These are phyloP conservation scores for Curvularia sp. DNA, from an alignment of 2,329 filamentous ascomycete species.

Conservation along the genomic window DNA sequence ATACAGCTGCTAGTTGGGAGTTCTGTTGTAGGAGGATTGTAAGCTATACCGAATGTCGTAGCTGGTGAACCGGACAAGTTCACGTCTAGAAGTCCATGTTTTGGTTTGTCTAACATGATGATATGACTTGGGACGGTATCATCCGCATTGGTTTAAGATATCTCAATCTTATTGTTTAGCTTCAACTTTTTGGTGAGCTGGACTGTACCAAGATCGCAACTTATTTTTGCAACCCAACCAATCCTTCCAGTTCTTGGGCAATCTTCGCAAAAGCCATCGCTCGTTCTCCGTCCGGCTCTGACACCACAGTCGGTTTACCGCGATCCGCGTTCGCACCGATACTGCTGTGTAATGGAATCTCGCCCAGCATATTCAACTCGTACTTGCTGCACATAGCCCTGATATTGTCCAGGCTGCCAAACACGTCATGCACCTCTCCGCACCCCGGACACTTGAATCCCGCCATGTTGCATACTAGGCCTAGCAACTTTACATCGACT, in stretches of 20 bases:
- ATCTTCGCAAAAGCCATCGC: conserved; percentile 76
- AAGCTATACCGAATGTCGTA: neutral
- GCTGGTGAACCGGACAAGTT: neutral
- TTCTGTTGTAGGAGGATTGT: neutral
- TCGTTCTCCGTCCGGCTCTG: conserved; percentile 77
- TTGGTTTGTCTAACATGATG: neutral
- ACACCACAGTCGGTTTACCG: conserved; percentile 88
- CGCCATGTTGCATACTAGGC: conserved; percentile 69
- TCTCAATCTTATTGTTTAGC: neutral
- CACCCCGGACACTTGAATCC: conserved; percentile 60
- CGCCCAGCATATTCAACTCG: conserved; percentile 80
- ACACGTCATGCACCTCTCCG: conserved; percentile 44
- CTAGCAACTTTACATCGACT: conserved; percentile 78
- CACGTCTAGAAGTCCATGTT: neutral
- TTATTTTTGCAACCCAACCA: conserved; percentile 26
- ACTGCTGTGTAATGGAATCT: conserved; percentile 84
- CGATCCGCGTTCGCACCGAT: conserved; percentile 88
- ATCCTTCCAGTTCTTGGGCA: conserved; percentile 60
- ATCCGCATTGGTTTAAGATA: neutral
- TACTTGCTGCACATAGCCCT: conserved; percentile 79
- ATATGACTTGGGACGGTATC: neutral
- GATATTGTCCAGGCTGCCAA: conserved; percentile 72
- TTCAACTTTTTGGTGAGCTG: neutral
- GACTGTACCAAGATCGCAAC: neutral
- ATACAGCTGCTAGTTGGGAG: neutral